Conservation (phyloP, 2,329 filamentous ascomycete species). For the Colletotrichum godetiae region DNA sequence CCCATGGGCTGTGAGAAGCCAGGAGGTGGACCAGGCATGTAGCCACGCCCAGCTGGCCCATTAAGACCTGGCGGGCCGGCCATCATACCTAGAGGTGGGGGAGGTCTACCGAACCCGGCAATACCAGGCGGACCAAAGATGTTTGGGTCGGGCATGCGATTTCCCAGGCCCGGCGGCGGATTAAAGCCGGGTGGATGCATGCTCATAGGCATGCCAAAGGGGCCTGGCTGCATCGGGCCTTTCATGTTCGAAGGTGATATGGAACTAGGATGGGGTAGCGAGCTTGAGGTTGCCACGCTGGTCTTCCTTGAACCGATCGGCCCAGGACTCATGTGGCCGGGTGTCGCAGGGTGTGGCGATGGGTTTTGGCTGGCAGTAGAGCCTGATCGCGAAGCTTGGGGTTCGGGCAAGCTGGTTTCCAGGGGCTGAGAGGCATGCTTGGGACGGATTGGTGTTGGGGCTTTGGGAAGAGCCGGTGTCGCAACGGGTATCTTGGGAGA, state of each 20-base stretch:
- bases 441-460: conserved; percentile 80
- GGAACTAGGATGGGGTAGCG: conserved; percentile 56
- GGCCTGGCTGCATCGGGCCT: conserved; percentile 56
- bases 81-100: conserved; percentile 53
- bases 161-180: conserved; percentile 51
- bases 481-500: conserved; percentile 85
- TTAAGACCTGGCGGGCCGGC: conserved; percentile 64
- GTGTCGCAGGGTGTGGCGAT: conserved; percentile 71
- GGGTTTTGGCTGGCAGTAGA: conserved; percentile 65
- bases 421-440: conserved; percentile 87
- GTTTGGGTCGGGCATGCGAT: conserved; percentile 59
- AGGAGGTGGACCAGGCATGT: conserved; percentile 59
- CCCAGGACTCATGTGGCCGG: conserved; percentile 73
- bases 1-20: conserved; percentile 61
- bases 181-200: conserved; percentile 63
- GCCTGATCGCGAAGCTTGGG: conserved; percentile 75
- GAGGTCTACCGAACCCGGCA: conserved; percentile 53
- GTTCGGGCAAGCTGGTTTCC: conserved; percentile 75
- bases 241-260: conserved; percentile 71
- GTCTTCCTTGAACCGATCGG: conserved; percentile 72
- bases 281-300: conserved; percentile 40
- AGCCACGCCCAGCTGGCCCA: conserved; percentile 54
- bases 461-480: conserved; percentile 85
- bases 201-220: conserved; percentile 67
- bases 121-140: conserved; percentile 54